These are phyloP conservation scores for Picea sitchensis DNA, from an alignment of 75 land plant genomes.

Conservation along the genomic window DNA sequence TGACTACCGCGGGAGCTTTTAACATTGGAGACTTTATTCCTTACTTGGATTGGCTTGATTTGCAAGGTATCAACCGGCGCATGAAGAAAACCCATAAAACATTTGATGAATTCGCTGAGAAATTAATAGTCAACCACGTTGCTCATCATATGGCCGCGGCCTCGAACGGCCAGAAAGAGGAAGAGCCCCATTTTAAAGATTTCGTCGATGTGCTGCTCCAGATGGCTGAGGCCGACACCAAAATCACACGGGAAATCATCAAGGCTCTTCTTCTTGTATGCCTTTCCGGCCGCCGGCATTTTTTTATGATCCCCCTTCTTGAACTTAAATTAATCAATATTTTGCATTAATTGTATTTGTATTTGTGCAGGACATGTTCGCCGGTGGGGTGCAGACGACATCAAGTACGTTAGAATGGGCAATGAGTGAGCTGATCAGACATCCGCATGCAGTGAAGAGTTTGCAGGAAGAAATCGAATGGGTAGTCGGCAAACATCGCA, in stretches of 20 bases:
- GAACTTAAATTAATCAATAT: neutral
- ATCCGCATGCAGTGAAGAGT: conserved; percentile 14
- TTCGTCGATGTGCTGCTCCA: neutral
- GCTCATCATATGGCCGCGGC: no score
- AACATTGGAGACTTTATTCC: no score
- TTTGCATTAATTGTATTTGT: neutral
- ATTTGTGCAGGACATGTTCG: conserved; percentile 23
- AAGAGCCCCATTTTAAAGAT: neutral
- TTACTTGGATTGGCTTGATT: no score
- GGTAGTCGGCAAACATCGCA: conserved; percentile 12
- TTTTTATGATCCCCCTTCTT: neutral
- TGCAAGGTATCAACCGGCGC: no score
- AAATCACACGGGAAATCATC: no score
- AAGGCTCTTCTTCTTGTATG: no score
- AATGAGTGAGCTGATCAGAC: conserved; percentile 28
- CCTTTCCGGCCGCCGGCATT: neutral
- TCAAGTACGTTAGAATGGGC: conserved; percentile 24
- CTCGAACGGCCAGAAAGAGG: neutral
- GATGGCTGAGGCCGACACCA: no score
- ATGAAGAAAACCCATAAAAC: no score
- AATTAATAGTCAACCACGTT: no score
- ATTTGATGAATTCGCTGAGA: no score
- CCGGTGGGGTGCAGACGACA: conserved; percentile 23
- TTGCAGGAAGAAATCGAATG: conserved; percentile 22
- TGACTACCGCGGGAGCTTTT: no score